Evolutionary conservation across 1,284 basidiomycete species (phyloP).

Genomic region (Mycena citricolor): DNA sequence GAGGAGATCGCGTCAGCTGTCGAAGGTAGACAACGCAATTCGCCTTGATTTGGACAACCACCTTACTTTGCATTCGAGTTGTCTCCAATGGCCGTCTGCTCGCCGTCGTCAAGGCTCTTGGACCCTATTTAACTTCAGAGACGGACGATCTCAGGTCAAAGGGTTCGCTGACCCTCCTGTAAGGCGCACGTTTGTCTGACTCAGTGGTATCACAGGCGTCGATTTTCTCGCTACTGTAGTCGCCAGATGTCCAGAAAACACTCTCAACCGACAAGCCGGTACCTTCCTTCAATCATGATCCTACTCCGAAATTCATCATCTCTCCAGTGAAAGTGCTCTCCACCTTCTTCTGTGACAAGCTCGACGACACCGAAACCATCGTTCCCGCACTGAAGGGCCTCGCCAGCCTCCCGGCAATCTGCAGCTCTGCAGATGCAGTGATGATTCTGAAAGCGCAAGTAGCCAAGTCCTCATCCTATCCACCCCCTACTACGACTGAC

Average conservation of each 20-base stretch:
- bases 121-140: slow-evolving; percentile 85
- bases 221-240: slow-evolving; percentile 72
- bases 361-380: slow-evolving; percentile 83
- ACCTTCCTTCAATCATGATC: slow-evolving; percentile 32
- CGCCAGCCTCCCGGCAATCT: slow-evolving; percentile 63
- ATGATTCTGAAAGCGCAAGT: slow-evolving; percentile 71
- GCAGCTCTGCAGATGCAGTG: slow-evolving; percentile 69
- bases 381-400: slow-evolving; percentile 78
- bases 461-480: neutral
- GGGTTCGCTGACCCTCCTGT: slow-evolving; percentile 46
- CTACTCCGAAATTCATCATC: no score
- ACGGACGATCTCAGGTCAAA: slow-evolving; percentile 78
- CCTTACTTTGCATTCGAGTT: slow-evolving; percentile 41
- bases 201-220: slow-evolving; percentile 78
- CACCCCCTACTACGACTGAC: slow-evolving; percentile 9
- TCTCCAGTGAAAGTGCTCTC: slow-evolving; percentile 75
- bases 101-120: slow-evolving; percentile 83
- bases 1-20: slow-evolving; percentile 61
- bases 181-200: slow-evolving; percentile 3
- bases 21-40: slow-evolving; percentile 50
- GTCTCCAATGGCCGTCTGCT: slow-evolving; percentile 60
- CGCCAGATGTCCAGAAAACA: slow-evolving; percentile 55
- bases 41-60: slow-evolving; percentile 15
- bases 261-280: slow-evolving; percentile 84
- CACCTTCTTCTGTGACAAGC: slow-evolving; percentile 82